phyloP scores from a whole-genome alignment of 768 basidiomycete species.

The Astraeus odoratus region DNA sequence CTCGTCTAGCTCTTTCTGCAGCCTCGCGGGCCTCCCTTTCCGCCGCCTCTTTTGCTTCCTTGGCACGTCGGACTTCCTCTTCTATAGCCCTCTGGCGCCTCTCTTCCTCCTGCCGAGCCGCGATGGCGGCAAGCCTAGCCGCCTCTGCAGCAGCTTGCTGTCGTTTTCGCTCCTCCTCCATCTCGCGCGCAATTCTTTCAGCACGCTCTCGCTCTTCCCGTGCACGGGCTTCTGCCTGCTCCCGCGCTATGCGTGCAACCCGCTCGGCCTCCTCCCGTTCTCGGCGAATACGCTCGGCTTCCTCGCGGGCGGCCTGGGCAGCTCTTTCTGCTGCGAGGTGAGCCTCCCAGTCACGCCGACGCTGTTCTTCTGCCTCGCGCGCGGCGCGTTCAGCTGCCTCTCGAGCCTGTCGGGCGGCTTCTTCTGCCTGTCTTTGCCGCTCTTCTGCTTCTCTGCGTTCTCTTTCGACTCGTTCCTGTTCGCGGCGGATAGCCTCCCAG shows the following conservation, averaged over 20 bases:
- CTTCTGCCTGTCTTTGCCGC: slow-evolving; percentile 11
- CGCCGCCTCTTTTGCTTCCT: not conserved
- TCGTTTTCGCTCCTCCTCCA: slow-evolving; percentile 18
- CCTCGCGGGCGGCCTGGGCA: slow-evolving; percentile 16
- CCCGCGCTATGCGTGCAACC: slow-evolving; percentile 18
- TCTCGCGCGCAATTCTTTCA: slow-evolving; percentile 10
- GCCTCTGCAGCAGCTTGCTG: slow-evolving; percentile 16
- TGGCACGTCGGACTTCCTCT: slow-evolving; percentile 12
- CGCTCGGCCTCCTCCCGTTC: slow-evolving; percentile 15
- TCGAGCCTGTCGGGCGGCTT: slow-evolving; percentile 13
- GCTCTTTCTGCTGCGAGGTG: slow-evolving; percentile 17
- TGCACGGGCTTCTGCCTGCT: slow-evolving; percentile 20
- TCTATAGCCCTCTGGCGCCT: slow-evolving; percentile 17
- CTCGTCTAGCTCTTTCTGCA: slow-evolving; percentile 9
- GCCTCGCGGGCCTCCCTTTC: slow-evolving; percentile 1
- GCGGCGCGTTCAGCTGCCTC: slow-evolving; percentile 19
- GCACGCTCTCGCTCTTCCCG: slow-evolving; percentile 19
- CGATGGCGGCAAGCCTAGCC: slow-evolving; percentile 15
- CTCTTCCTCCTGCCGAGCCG: slow-evolving; percentile 19
- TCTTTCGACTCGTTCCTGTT: slow-evolving; percentile 12
- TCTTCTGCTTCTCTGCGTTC: slow-evolving; percentile 17
- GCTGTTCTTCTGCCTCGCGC: slow-evolving; percentile 16
- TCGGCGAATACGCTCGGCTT: slow-evolving; percentile 18
- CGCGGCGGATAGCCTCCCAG: slow-evolving; percentile 16
- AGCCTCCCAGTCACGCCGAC: slow-evolving; percentile 11